Percentiles rank a stretch among this genome's conserved stretches.
Conservation (phyloP, 2,329 filamentous ascomycete species). For the Claviceps humidiphila region DNA sequence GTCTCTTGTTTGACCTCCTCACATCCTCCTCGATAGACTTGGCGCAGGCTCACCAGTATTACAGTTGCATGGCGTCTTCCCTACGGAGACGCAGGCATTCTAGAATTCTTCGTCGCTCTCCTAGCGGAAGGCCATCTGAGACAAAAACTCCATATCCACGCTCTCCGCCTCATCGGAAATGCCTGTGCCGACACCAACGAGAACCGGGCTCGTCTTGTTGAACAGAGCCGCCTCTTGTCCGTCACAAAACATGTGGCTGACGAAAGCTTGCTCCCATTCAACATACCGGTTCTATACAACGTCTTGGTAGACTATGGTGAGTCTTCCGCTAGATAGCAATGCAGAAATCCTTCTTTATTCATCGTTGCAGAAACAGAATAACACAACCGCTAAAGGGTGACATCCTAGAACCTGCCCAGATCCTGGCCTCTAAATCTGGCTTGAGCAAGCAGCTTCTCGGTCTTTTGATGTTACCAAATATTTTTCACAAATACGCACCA, state of each 20-base stretch:
- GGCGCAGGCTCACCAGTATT: constrained; percentile 1
- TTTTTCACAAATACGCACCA: constrained; percentile 23
- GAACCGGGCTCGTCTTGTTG: constrained; percentile 43
- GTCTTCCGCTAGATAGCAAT: constrained; percentile 6
- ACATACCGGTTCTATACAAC: constrained; percentile 49
- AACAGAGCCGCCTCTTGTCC: constrained; percentile 30
- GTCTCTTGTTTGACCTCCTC: neutral
- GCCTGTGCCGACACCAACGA: constrained; percentile 51
- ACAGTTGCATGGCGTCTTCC: constrained; percentile 43
- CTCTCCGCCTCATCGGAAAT: constrained; percentile 46
- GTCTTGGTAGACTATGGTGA: constrained; percentile 50
- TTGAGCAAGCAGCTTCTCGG: constrained; percentile 36
- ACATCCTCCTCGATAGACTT: neutral
- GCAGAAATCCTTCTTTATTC: no score
- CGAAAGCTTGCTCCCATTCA: constrained; percentile 35
- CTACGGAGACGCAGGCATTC: constrained; percentile 42
- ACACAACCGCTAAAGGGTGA: neutral
- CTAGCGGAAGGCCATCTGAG: constrained; percentile 25
- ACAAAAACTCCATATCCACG: constrained; percentile 36
- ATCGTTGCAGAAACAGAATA: no score
- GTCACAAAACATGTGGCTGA: constrained; percentile 36
- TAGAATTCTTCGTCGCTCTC: constrained; percentile 41
- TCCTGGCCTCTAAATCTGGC: constrained; percentile 36
- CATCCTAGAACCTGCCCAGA: constrained; percentile 40
- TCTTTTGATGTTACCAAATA: constrained; percentile 32